Conservation (phyloP, 139 green algal species). For the Spirogloea muscicola region DNA sequence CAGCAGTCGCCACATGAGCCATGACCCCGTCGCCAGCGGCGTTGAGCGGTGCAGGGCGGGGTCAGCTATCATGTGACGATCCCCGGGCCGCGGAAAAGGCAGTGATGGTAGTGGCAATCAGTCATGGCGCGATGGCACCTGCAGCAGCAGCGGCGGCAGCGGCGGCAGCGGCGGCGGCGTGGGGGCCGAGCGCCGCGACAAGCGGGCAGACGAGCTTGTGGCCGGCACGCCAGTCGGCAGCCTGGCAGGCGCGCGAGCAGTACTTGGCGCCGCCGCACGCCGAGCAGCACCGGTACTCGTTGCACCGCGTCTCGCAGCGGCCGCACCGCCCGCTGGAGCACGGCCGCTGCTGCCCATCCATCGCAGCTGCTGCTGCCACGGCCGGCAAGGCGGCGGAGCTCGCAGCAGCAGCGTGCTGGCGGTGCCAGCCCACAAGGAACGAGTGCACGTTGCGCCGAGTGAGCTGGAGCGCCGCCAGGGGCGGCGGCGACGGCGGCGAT, state of each 20-base stretch:
- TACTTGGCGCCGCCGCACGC: slow-evolving; percentile 36
- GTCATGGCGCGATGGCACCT: too few relatives aligned
- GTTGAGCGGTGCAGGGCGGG: too few relatives aligned
- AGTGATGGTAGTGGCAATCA: too few relatives aligned
- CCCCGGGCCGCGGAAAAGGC: too few relatives aligned
- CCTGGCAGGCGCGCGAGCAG: slow-evolving; percentile 41
- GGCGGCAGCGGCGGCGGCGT: background rate
- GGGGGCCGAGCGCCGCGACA: background rate
- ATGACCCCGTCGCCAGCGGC: too few relatives aligned
- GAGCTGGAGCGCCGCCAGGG: too few relatives aligned
- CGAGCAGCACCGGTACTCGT: slow-evolving; percentile 47
- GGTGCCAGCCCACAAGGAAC: slow-evolving; percentile 29
- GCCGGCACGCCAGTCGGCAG: slow-evolving; percentile 17
- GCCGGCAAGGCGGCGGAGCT: too few relatives aligned
- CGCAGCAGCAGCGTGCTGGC: background rate
- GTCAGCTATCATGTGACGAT: too few relatives aligned
- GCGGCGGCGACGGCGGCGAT: too few relatives aligned
- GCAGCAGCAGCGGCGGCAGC: too few relatives aligned
- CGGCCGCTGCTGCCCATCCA: slow-evolving; percentile 14
- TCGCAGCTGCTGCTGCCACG: too few relatives aligned
- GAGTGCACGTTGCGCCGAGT: background rate
- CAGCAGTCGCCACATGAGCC: too few relatives aligned
- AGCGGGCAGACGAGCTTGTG: slow-evolving; percentile 36
- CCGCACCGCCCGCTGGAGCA: slow-evolving; percentile 35
- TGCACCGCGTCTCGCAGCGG: slow-evolving; percentile 29